Evolutionary conservation across 805 yeast genomes (phyloP).

Genomic region (Scheffersomyces ergatensis): DNA sequence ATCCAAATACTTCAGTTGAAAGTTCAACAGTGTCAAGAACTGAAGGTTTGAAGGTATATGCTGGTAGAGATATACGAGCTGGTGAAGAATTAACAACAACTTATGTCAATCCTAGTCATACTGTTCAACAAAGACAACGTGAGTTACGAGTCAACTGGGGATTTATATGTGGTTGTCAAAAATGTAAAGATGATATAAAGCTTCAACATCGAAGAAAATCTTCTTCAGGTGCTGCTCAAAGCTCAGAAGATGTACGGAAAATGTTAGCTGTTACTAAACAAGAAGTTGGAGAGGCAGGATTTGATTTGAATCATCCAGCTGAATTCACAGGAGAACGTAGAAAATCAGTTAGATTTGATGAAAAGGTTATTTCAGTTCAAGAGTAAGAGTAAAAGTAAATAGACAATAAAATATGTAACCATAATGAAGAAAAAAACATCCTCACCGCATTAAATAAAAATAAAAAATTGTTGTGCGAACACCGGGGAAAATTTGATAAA

Average conservation of each 20-base stretch:
- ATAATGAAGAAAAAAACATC: too few species aligned
- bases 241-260: constrained; percentile 42
- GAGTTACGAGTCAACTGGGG: constrained; percentile 77
- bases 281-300: constrained; percentile 36
- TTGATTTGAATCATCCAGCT: constrained; percentile 45
- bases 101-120: constrained; percentile 66
- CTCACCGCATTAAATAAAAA: too few species aligned
- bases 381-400: background rate
- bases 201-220: constrained; percentile 47
- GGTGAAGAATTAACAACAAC: constrained; percentile 71
- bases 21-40: constrained; percentile 36
- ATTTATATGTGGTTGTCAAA: constrained; percentile 63
- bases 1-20: constrained; percentile 62
- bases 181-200: constrained; percentile 59
- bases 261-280: constrained; percentile 42
- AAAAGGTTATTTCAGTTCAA: constrained; percentile 39
- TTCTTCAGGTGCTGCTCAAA: constrained; percentile 19
- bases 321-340: constrained; percentile 44
- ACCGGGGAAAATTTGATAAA: background rate
- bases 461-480: background rate
- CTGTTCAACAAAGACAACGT: constrained; percentile 60
- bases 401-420: too few species aligned
- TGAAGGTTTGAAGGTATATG: constrained; percentile 59
- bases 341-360: constrained; percentile 66
- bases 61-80: constrained; percentile 53